A percentile compares a stretch with the other conserved stretches of the same genome.
Conservation (phyloP, 2,329 filamentous ascomycete genomes). For the Rutstroemia sp. region DNA sequence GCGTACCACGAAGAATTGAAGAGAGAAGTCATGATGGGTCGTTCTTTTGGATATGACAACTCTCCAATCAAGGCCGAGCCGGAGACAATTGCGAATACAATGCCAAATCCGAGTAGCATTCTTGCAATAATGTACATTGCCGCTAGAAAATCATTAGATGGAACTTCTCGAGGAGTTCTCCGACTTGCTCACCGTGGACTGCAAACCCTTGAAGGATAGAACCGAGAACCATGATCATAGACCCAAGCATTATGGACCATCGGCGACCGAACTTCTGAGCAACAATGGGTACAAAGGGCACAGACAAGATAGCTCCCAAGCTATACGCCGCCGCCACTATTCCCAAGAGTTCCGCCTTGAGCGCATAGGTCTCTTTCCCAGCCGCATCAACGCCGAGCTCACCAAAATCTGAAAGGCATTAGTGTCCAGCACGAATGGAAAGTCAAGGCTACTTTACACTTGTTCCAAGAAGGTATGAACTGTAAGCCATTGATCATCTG, state of each 20-base stretch:
- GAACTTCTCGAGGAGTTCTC: constrained; percentile 30
- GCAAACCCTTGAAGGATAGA: constrained; percentile 46
- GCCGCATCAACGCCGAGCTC: neutral
- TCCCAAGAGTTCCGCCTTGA: constrained; percentile 7
- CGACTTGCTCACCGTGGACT: constrained; percentile 13
- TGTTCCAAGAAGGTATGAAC: constrained; percentile 28
- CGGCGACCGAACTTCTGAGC: constrained; percentile 43
- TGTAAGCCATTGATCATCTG: constrained; percentile 41
- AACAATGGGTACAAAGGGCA: constrained; percentile 45
- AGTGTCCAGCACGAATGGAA: neutral
- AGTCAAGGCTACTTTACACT: constrained; percentile 16
- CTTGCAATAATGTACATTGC: constrained; percentile 46
- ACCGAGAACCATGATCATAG: constrained; percentile 45
- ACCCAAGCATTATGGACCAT: constrained; percentile 49
- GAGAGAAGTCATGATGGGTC: constrained; percentile 43
- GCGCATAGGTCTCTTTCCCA: neutral
- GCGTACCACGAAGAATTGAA: constrained; percentile 46
- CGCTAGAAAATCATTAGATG: constrained; percentile 23
- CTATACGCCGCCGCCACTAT: constrained; percentile 40
- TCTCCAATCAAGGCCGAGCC: constrained; percentile 47
- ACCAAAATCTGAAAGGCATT: constrained; percentile 1
- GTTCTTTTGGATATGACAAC: constrained; percentile 46
- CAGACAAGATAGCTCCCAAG: constrained; percentile 44
- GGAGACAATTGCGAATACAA: constrained; percentile 43
- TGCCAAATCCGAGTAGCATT: constrained; percentile 46